phyloP scores from a whole-genome alignment of 2,329 filamentous ascomycete species.

The Aspergillus sp. region DNA sequence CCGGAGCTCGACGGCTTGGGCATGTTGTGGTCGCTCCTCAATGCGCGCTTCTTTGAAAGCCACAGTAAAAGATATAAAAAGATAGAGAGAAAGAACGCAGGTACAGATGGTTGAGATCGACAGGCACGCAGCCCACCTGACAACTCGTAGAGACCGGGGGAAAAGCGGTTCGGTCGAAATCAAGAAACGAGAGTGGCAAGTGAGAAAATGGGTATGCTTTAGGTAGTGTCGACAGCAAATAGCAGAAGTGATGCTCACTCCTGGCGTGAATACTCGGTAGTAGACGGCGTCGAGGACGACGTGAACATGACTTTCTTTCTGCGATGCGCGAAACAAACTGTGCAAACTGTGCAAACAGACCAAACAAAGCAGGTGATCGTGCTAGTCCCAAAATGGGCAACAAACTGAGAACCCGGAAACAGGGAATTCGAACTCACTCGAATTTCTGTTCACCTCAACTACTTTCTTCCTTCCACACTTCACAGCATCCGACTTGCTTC shows the following conservation, averaged over 20 bases:
- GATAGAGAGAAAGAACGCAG: no score
- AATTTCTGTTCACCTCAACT: not conserved
- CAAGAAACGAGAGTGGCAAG: not conserved
- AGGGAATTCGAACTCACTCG: not conserved
- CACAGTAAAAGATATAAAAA: no score
- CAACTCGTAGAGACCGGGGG: not conserved
- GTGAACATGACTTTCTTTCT: slow-evolving; percentile 10
- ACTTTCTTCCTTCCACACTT: not conserved
- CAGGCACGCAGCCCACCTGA: not conserved
- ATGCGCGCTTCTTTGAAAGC: no score
- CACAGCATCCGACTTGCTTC: not conserved
- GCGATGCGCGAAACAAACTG: slow-evolving; percentile 7
- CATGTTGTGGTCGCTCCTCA: not conserved
- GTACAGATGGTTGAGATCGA: not conserved
- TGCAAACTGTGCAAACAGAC: not conserved
- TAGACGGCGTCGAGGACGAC: slow-evolving; percentile 1
- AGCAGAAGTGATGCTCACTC: not conserved
- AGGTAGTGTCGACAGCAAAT: not conserved
- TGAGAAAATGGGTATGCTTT: not conserved
- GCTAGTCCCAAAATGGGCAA: no score
- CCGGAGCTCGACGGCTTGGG: not conserved
- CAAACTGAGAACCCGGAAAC: not conserved
- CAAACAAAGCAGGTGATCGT: not conserved
- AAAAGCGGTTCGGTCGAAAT: not conserved
- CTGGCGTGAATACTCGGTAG: not conserved